Percentiles rank a stretch among this genome's conserved stretches.
phyloP scores from a whole-genome alignment of 441 rosid species.

The Erysimum pusillum region DNA sequence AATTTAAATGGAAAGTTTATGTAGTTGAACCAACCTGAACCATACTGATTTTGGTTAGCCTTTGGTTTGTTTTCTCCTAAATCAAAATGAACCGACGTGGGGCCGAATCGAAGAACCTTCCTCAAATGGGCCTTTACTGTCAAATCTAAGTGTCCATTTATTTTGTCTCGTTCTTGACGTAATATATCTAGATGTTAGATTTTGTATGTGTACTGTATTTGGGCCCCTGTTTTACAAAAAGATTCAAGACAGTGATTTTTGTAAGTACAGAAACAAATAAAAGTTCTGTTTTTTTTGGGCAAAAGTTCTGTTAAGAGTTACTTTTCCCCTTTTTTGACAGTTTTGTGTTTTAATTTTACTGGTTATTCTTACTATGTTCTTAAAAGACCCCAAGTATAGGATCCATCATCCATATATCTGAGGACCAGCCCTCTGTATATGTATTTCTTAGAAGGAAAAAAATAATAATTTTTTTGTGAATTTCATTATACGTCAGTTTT shows the following conservation, averaged over 20 bases:
- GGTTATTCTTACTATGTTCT: background rate
- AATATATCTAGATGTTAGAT: background rate
- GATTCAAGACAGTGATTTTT: conserved; percentile 24
- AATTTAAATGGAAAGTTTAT: background rate
- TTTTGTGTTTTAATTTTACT: background rate
- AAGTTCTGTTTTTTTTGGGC: no score
- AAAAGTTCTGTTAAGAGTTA: no score
- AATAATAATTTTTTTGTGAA: background rate
- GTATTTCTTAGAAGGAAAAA: background rate
- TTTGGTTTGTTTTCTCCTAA: conserved; percentile 14
- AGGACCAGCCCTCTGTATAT: background rate
- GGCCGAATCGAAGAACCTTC: conserved; percentile 38
- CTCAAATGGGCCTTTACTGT: conserved; percentile 41
- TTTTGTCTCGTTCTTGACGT: conserved; percentile 20
- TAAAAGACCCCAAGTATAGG: background rate
- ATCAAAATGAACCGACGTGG: conserved; percentile 15
- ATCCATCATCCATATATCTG: background rate
- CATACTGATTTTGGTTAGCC: conserved; percentile 1
- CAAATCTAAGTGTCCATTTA: conserved; percentile 22
- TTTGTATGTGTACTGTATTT: conserved; percentile 8
- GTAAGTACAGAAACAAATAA: conserved; percentile 18
- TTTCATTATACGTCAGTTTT: no score
- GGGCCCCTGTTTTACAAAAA: conserved; percentile 26
- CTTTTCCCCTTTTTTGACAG: background rate
- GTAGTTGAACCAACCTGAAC: conserved; percentile 10